These are phyloP conservation scores for Trifolium fragiferum DNA, from an alignment of 306 rosid genomes.

Conservation along the genomic window DNA sequence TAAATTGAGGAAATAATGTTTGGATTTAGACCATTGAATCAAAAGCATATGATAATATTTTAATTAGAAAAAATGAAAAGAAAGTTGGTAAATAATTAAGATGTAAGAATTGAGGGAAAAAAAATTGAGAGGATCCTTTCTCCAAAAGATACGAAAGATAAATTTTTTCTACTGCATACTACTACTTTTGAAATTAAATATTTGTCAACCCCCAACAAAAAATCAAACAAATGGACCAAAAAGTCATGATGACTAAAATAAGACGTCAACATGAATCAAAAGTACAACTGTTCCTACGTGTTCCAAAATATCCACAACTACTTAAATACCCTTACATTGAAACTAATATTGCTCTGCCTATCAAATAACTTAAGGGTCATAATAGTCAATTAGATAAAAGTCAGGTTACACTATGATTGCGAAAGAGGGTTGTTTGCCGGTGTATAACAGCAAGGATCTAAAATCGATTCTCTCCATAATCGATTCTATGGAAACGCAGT, in stretches of 20 bases:
- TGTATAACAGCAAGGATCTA: constrained; percentile 30
- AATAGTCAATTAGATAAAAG: neutral
- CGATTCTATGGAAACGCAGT: constrained; percentile 25
- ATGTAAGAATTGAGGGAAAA: too few relatives aligned
- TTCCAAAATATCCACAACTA: neutral
- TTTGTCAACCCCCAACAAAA: neutral
- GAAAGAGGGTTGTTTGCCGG: constrained; percentile 22
- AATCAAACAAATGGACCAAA: neutral
- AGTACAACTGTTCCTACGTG: neutral
- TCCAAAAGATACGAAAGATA: too few relatives aligned
- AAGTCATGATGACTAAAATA: neutral
- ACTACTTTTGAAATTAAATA: too few relatives aligned
- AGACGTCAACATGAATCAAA: neutral
- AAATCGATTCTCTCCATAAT: neutral
- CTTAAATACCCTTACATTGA: neutral
- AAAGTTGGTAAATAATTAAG: too few relatives aligned
- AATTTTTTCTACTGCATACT: too few relatives aligned
- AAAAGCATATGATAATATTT: too few relatives aligned
- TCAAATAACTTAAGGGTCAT: neutral
- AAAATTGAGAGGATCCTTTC: too few relatives aligned
- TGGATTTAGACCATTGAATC: too few relatives aligned
- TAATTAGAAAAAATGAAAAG: too few relatives aligned
- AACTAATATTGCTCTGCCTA: neutral
- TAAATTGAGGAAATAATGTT: too few relatives aligned
- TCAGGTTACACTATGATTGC: constrained; percentile 8